Evolutionary conservation across 495 filamentous ascomycete genomes (phyloP), one percentile per base, ranked within the genome.

Genomic region (Aspergillus leporis): DNA sequence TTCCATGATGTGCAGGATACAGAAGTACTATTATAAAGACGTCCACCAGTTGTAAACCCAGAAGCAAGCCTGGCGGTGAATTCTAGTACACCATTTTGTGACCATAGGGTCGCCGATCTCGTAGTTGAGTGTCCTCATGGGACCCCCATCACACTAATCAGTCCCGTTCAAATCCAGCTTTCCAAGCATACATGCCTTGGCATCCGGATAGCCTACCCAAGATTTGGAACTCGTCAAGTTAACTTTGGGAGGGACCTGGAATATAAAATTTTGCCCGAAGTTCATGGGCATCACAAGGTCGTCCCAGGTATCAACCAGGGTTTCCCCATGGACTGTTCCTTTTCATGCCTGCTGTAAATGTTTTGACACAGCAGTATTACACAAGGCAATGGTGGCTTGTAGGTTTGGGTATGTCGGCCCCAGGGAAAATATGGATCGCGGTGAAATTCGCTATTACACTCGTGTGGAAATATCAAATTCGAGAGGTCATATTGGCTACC

Each of bases 291-390:
- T 19, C 41, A 2, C 41, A 22, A 45, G 41, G 19, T 45, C 19
- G 21, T 45, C 41, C n/a, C 19, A 45, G 18, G 41, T 45, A 45
- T 45, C 41, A 45, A 45, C 10, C 19, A 45, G 21, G 18, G n/a
- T 45, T 22, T 21, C 21, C 41, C 41, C 41, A 45, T 22, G 41
- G 41, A 2, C 21, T 45, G 41, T 45, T 45, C 7, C 21, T 45
- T 9, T 22, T 10, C 41, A 45, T 45, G 4, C 41, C 41, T 3
- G 41, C 41, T 45, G n/a, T 45, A 21, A 19, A 45, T 19, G 41
- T 45, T 19, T 45, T 45, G 6, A 45, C 41, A 45, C 41, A 45
- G 14, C 41, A 45, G 19, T 45, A 45, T n/a, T n/a, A n/a, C 41
- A 45, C 41, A 45, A 45, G 41, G 14, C 41, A 45, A 45, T 45